Percentiles rank a stretch among this genome's conserved stretches.
Conservation (phyloP, 78 protist genomes). For the slime mould (Dictyostelium discoideum) region dicty_2.7 NC_007089.4:117501-118000, state of each 20-base stretch:
- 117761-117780: neutral
- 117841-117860: neutral
- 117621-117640: conserved; percentile 32
- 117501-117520: conserved; percentile 73
- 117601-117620: conserved; percentile 69
- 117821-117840: neutral
- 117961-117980: conserved; percentile 76
- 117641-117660: conserved; percentile 23
- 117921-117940: neutral
- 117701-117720: conserved; percentile 44
- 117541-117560: conserved; percentile 19
- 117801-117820: neutral
- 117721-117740: conserved; percentile 24
- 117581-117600: conserved; percentile 74
- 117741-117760: neutral
- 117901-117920: conserved; percentile 46
- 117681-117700: conserved; percentile 62
- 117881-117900: conserved; percentile 72
- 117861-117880: conserved; percentile 57
- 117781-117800: neutral
- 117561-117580: conserved; percentile 46
- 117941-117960: conserved; percentile 44
- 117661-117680: neutral
- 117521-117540: conserved; percentile 60
- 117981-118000: conserved; percentile 65